Evolutionary conservation across 2,329 filamentous ascomycete genomes (phyloP), one percentile per base, ranked within the genome.

Genomic region (Fusarium mundagurra): DNA sequence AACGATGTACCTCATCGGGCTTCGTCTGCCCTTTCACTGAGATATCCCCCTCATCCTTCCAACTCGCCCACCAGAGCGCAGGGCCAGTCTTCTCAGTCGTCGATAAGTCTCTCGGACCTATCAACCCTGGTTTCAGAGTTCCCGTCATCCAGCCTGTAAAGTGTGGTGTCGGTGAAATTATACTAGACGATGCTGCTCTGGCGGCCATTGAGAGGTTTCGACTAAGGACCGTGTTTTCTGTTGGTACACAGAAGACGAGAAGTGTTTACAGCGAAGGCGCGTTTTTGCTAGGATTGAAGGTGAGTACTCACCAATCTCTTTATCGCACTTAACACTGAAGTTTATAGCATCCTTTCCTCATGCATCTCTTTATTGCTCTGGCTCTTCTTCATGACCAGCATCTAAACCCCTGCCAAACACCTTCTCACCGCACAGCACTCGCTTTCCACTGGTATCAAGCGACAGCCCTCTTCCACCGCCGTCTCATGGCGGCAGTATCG

Each of bases 361-460:
- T 89, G 81, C 89, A 91, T 76, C 81, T 86, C 53, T 82, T 89
- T 24, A 81, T 90, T 36, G 83, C 86, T 27, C 74, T 90, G 29
- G 86, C 88, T 6, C 77, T 87, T 8, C 84, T 88, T 71, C 89
- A 91, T 71, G 88, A 90, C 68, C 83, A 85, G 11, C 81, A 85
- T 68, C 77, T 87, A 44, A 72, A 74, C 18, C 75, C 71, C 4
- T 58, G 41, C 29, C 16, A 69, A 58, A 27, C 72, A n/a, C 29
- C 70, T 45, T 78, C 77, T n/a, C 80, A 81, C 36, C 68, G 73
- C 24, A 62, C 72, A 18, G 76, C 78, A 27, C 85, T 85, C 73
- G 78, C 81, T 17, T 85, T 85, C 55, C 87, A 90, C 78, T 85
- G 83, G 81, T 85, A 84, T 64, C 84, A 84, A 51, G 85, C 83